Evolutionary conservation across 1,284 basidiomycete species (phyloP).

Genomic region (Moesziomyces sp.): DNA sequence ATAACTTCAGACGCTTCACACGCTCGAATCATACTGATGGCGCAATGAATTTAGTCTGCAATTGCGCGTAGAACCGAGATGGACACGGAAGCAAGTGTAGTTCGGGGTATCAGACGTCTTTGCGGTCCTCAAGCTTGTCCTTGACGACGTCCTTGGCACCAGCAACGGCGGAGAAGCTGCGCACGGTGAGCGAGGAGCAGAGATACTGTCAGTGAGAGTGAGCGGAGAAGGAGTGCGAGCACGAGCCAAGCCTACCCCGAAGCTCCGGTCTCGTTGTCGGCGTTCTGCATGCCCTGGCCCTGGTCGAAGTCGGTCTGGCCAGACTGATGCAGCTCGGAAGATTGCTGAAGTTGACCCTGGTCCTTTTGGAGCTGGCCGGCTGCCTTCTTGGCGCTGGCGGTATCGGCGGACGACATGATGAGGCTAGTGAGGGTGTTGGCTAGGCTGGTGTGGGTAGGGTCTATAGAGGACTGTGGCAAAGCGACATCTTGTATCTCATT

Average conservation of each 20-base stretch:
- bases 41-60: neutral
- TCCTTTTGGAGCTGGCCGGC: constrained; percentile 41
- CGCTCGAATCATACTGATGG: neutral
- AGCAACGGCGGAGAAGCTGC: constrained; percentile 17
- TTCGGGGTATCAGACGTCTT: constrained; percentile 3
- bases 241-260: constrained; percentile 15
- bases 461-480: no score
- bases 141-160: constrained; percentile 41
- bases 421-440: neutral
- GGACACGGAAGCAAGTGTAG: neutral
- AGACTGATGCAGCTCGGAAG: constrained; percentile 17
- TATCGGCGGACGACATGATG: constrained; percentile 38
- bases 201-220: neutral
- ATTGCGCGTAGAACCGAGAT: neutral
- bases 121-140: constrained; percentile 12
- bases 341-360: constrained; percentile 14
- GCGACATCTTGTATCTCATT: no score
- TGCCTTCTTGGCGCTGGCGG: constrained; percentile 39
- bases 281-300: constrained; percentile 29
- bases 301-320: constrained; percentile 29
- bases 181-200: no score
- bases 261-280: constrained; percentile 27
- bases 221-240: no score
- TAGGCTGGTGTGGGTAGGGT: no score
- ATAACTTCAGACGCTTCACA: neutral